Percentiles rank a stretch among this genome's conserved stretches.
Evolutionary conservation across 2,329 filamentous ascomycete species (phyloP).

Genomic region (Calonectria leucothoes): DNA sequence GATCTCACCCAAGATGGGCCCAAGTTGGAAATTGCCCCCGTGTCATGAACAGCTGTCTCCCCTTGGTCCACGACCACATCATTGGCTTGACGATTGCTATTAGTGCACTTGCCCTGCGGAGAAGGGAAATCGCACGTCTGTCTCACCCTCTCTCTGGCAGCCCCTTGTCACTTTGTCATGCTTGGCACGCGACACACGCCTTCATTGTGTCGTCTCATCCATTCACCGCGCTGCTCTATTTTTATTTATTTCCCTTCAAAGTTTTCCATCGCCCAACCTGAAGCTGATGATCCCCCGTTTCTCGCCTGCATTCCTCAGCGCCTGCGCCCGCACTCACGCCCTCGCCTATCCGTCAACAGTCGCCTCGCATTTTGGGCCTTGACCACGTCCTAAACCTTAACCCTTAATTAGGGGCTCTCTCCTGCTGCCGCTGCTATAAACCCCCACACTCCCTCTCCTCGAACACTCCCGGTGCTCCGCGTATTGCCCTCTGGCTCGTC

Average conservation of each 20-base stretch:
- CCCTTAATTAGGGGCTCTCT: slow-evolving; percentile 5
- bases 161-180: background rate
- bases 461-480: background rate
- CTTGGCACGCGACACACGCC: background rate
- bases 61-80: background rate
- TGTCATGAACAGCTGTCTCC: slow-evolving; percentile 8
- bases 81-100: background rate
- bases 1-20: slow-evolving; percentile 15
- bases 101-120: background rate
- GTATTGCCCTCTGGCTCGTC: background rate
- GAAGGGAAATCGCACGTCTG: background rate
- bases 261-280: background rate
- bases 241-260: background rate
- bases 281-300: background rate
- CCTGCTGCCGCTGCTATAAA: background rate
- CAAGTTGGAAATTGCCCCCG: slow-evolving; percentile 30
- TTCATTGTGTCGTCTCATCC: background rate
- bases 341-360: background rate
- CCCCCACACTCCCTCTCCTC: background rate
- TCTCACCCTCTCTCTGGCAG: background rate
- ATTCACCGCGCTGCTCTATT: background rate
- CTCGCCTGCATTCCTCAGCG: background rate
- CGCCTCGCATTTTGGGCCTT: background rate
- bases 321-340: background rate
- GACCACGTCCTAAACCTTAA: background rate